A percentile compares a stretch with the other conserved stretches of the same genome.
Conservation (phyloP, 192 early-diverging fungal genomes). For the Backusella morwellensis region DNA sequence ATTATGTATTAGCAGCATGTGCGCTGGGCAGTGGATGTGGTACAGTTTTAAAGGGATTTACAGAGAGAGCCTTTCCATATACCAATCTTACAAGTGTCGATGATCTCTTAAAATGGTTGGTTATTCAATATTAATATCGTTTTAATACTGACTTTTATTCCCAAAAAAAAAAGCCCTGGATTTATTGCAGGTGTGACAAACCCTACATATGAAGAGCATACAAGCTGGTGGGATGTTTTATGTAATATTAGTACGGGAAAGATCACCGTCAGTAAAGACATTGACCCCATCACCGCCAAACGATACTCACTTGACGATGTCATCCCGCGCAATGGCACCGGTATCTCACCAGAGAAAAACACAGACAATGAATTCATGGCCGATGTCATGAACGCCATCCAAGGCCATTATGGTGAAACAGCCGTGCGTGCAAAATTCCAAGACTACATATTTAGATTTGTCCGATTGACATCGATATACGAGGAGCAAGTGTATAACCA, state of each 20-base stretch:
- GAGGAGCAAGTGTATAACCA: slow-evolving; percentile 65
- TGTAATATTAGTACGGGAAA: slow-evolving; percentile 92
- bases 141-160: slow-evolving; percentile 28
- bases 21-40: slow-evolving; percentile 90
- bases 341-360: neutral
- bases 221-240: slow-evolving; percentile 92
- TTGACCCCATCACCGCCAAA: slow-evolving; percentile 22
- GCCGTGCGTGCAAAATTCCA: slow-evolving; percentile 86
- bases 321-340: neutral
- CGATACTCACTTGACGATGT: slow-evolving; percentile 13
- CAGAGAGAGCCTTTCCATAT: slow-evolving; percentile 90
- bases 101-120: slow-evolving; percentile 69
- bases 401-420: slow-evolving; percentile 82
- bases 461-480: slow-evolving; percentile 73
- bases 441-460: slow-evolving; percentile 80
- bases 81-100: slow-evolving; percentile 86
- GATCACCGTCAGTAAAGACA: slow-evolving; percentile 83
- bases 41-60: slow-evolving; percentile 77
- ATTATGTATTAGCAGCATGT: slow-evolving; percentile 88
- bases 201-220: slow-evolving; percentile 88
- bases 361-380: slow-evolving; percentile 56
- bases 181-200: slow-evolving; percentile 98
- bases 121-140: neutral
- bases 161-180: slow-evolving; percentile 54
- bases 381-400: slow-evolving; percentile 65